These are phyloP conservation scores for Flaveria ramosissima DNA, from an alignment of 129 eudicot genomes.

Conservation along the genomic window DNA sequence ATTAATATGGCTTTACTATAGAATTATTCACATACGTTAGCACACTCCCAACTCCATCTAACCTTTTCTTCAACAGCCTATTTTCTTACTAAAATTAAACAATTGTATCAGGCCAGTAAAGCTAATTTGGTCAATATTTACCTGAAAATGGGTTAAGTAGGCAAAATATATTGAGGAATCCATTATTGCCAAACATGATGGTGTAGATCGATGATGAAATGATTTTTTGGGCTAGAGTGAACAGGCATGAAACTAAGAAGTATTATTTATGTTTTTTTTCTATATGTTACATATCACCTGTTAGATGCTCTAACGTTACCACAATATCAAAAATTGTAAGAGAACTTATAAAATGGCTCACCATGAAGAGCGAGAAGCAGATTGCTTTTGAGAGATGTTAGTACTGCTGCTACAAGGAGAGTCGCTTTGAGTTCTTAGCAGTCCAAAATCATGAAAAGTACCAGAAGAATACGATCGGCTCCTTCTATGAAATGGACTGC, in stretches of 20 bases:
- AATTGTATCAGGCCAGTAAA: not conserved
- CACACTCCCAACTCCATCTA: not conserved
- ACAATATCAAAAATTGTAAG: not conserved
- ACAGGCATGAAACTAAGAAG: not conserved
- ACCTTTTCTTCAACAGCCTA: not conserved
- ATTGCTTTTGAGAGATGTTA: conserved; percentile 49
- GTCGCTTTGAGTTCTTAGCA: conserved; percentile 49
- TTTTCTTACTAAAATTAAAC: not conserved
- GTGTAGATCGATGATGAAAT: no score
- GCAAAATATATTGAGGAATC: conserved; percentile 5
- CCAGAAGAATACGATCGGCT: conserved; percentile 91
- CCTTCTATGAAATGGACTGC: conserved; percentile 62
- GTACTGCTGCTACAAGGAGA: conserved; percentile 71
- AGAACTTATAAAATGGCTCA: conserved; percentile 27
- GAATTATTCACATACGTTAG: not conserved
- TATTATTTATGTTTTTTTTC: not conserved
- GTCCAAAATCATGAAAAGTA: conserved; percentile 45
- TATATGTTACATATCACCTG: not conserved
- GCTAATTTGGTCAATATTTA: conserved; percentile 7
- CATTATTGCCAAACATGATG: not conserved
- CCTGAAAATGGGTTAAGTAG: not conserved
- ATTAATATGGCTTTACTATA: not conserved
- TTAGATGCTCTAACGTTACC: not conserved
- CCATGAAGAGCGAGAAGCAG: conserved; percentile 59
- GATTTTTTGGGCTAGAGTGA: not conserved